phyloP scores from a whole-genome alignment of 179 eudicot species.

The Beta macrorhiza region DNA sequence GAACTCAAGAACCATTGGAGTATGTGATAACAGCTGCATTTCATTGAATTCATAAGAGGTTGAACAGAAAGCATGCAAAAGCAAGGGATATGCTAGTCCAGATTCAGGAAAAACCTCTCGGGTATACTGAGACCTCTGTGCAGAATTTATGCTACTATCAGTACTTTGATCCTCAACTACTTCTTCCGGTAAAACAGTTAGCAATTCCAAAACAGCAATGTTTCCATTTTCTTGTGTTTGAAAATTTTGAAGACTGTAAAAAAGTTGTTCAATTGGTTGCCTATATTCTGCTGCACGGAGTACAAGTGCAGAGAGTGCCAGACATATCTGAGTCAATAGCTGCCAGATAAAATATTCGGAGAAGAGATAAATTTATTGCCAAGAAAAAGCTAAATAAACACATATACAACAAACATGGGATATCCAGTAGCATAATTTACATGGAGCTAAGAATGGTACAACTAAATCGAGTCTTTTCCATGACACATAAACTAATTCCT shows the following conservation, averaged over 20 bases:
- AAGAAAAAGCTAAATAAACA: background rate
- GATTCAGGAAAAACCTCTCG: constrained; percentile 64
- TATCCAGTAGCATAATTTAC: background rate
- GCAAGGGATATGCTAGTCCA: constrained; percentile 20
- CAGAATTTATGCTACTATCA: constrained; percentile 48
- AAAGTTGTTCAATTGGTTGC: constrained; percentile 88
- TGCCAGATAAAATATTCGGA: constrained; percentile 35
- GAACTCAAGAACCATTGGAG: constrained; percentile 81
- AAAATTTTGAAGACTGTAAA: constrained; percentile 76
- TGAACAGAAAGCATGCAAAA: constrained; percentile 19
- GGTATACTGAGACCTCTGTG: constrained; percentile 65
- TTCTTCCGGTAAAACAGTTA: constrained; percentile 89
- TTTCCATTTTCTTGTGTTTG: constrained; percentile 77
- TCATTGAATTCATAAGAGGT: constrained; percentile 27
- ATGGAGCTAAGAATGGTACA: background rate
- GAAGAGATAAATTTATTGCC: constrained; percentile 6
- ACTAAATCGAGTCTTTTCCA: background rate
- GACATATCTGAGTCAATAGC: constrained; percentile 97
- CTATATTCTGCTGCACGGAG: constrained; percentile 76
- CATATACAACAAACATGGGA: background rate
- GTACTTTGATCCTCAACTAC: constrained; percentile 75
- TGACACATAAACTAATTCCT: background rate
- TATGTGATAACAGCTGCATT: constrained; percentile 83
- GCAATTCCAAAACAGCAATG: constrained; percentile 86
- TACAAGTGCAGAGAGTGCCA: constrained; percentile 80